Base-by-base conservation (phyloP, 2,329 filamentous ascomycete species). In the Mycosphaerella sp. region DNA sequence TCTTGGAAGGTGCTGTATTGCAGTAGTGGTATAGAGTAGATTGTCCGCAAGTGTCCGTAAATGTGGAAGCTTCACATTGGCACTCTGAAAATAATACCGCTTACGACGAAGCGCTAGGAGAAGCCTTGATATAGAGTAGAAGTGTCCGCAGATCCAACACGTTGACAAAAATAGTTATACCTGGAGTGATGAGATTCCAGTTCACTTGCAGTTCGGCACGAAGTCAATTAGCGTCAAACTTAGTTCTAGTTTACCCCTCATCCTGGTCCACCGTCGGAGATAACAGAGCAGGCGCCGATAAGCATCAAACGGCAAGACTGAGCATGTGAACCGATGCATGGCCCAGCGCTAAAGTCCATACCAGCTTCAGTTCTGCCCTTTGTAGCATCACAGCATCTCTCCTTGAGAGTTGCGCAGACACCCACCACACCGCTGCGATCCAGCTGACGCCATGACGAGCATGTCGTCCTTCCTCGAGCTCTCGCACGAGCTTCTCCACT, bases 401-500 rank as follows among this genome's bases (percentile, higher is more conserved):
- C 30, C 6, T 30, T 6, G 6, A 34, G 30, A 34, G 6, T n/a
- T 34, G 10, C 30, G 7, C 4, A 12, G 13, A 34, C 30, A 12
- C 10, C 30, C 30, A 34, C 30, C 30, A 8, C 30, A 12, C 6
- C 13, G 2, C 30, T n/a, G 6, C 10, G 2, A 34, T n/a, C 13
- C 30, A 4, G 30, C 30, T 34, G 30, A 12, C 13, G 10, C 30
- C 10, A 34, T 34, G 30, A 34, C 13, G 10, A 12, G 10, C 10
- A 73, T 71, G 61, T 62, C 68, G 8, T 66, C 62, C 12, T 60
- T 71, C n/a, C 61, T 71, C 27, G 62, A 66, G 53, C 75, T 85
- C 17, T 81, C 82, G 7, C 73, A 77, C 6, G 84, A 87, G 71
- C 74, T 86, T 37, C 64, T 86, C 21, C 79, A 84, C 60, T 71